phyloP scores from a whole-genome alignment of 257 asterid species.

The Apocynum venetum region DNA sequence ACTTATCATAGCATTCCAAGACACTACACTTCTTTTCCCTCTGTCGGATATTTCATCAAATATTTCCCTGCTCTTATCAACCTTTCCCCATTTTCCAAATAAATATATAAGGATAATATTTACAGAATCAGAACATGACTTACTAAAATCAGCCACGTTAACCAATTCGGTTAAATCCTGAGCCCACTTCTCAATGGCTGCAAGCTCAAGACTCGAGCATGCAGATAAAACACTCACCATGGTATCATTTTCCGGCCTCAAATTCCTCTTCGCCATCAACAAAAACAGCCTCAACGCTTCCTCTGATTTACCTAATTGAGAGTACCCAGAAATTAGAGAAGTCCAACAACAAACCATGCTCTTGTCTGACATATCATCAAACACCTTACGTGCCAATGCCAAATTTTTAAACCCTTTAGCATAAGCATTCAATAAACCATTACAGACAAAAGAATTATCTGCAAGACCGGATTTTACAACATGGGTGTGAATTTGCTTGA shows the following conservation, averaged over 20 bases:
- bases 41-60: slow-evolving; percentile 48
- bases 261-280: slow-evolving; percentile 42
- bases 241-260: slow-evolving; percentile 56
- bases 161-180: slow-evolving; percentile 20
- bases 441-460: slow-evolving; percentile 43
- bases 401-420: slow-evolving; percentile 44
- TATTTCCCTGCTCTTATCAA: slow-evolving; percentile 45
- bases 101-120: slow-evolving; percentile 48
- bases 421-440: slow-evolving; percentile 54
- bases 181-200: slow-evolving; percentile 45
- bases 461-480: slow-evolving; percentile 44
- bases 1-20: slow-evolving; percentile 69
- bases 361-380: slow-evolving; percentile 65
- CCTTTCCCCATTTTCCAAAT: slow-evolving; percentile 50
- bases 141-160: slow-evolving; percentile 1
- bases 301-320: slow-evolving; percentile 41
- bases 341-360: slow-evolving; percentile 58
- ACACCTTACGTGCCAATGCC: slow-evolving; percentile 45
- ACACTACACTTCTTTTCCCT: slow-evolving; percentile 54
- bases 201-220: slow-evolving; percentile 43
- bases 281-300: slow-evolving; percentile 45
- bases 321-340: slow-evolving; percentile 64
- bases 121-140: slow-evolving; percentile 32
- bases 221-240: slow-evolving; percentile 72
- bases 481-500: slow-evolving; percentile 45